These are phyloP conservation scores for Lichtheimia ornata DNA, from an alignment of 371 early-diverging fungal genomes.

Conservation along the genomic window DNA sequence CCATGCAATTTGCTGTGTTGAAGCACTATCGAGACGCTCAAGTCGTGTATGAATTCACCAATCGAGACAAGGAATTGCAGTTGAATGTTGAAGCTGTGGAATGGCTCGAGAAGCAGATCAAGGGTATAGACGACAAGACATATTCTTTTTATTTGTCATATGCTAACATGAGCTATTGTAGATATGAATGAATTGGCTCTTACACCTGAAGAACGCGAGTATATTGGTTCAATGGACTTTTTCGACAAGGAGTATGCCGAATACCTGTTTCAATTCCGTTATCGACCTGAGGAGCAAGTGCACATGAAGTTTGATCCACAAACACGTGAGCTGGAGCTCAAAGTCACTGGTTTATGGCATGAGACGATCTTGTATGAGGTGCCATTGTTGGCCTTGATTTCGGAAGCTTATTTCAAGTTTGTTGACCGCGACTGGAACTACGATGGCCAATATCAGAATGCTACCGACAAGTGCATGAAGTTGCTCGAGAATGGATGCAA, in stretches of 20 bases:
- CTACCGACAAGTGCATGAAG: constrained; percentile 48
- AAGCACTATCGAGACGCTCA: constrained; percentile 68
- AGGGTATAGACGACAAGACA: constrained; percentile 26
- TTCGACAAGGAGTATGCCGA: constrained; percentile 59
- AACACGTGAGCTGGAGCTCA: constrained; percentile 46
- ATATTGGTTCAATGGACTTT: constrained; percentile 52
- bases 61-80: constrained; percentile 51
- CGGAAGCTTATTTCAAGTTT: constrained; percentile 70
- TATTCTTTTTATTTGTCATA: background rate
- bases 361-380: constrained; percentile 81
- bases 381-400: constrained; percentile 68
- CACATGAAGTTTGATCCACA: constrained; percentile 30
- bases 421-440: constrained; percentile 75
- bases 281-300: constrained; percentile 62
- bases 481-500: constrained; percentile 60
- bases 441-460: constrained; percentile 60
- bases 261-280: constrained; percentile 59
- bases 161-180: constrained; percentile 5
- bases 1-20: constrained; percentile 79
- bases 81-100: constrained; percentile 47
- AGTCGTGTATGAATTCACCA: constrained; percentile 71
- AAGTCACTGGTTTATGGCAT: constrained; percentile 66
- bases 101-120: constrained; percentile 51
- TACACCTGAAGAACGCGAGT: constrained; percentile 54
- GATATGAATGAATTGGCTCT: constrained; percentile 42